Conservation (phyloP, 2,329 filamentous ascomycete genomes). For the Calonectria pseudoreteaudii region DNA sequence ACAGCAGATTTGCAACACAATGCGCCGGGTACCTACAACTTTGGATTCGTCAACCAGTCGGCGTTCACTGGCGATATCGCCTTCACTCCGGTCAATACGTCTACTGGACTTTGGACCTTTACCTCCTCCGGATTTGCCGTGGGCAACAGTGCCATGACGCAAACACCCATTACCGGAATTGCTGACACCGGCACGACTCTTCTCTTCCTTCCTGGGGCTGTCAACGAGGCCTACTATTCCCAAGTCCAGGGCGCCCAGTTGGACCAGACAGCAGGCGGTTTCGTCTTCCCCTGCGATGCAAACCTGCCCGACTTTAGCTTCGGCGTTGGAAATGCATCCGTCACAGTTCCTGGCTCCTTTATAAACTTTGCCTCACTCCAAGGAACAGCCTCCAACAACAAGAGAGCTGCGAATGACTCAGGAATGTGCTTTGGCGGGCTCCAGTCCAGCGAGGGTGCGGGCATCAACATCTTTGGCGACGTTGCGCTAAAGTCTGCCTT, state of each 20-base stretch:
- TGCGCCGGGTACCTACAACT: slow-evolving; percentile 74
- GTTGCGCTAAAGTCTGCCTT: slow-evolving; percentile 72
- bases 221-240: slow-evolving; percentile 63
- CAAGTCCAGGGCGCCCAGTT: slow-evolving; percentile 57
- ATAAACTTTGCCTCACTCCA: slow-evolving; percentile 62
- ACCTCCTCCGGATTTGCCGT: slow-evolving; percentile 38
- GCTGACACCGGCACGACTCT: slow-evolving; percentile 74
- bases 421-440: slow-evolving; percentile 73
- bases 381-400: neutral
- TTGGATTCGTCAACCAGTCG: slow-evolving; percentile 74
- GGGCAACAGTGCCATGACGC: slow-evolving; percentile 45
- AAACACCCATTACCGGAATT: slow-evolving; percentile 54
- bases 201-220: slow-evolving; percentile 66
- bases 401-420: neutral
- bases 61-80: slow-evolving; percentile 73
- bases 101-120: slow-evolving; percentile 75
- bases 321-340: slow-evolving; percentile 68
- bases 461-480: slow-evolving; percentile 71
- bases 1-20: slow-evolving; percentile 74
- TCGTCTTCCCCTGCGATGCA: slow-evolving; percentile 60
- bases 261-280: slow-evolving; percentile 54
- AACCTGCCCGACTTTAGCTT: slow-evolving; percentile 63
- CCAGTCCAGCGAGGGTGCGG: slow-evolving; percentile 61
- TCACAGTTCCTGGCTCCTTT: slow-evolving; percentile 66
- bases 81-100: slow-evolving; percentile 71